These are phyloP conservation scores for Batkoa obscura DNA, from an alignment of 371 early-diverging fungal species.

Conservation along the genomic window DNA sequence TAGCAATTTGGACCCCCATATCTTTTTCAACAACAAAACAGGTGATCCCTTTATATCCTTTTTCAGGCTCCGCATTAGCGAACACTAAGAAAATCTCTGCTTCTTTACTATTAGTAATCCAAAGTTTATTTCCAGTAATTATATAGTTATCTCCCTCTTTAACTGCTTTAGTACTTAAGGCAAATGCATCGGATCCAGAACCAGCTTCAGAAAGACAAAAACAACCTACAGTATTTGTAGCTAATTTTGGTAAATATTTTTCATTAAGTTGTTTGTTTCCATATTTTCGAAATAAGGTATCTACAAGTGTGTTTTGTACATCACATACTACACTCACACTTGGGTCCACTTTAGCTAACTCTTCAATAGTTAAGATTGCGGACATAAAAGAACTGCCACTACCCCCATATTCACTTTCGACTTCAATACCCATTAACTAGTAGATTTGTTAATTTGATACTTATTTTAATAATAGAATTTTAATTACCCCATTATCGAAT, in stretches of 20 bases:
- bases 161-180: slow-evolving; percentile 77
- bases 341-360: slow-evolving; percentile 92
- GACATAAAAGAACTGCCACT: slow-evolving; percentile 77
- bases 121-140: slow-evolving; percentile 85
- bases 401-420: slow-evolving; percentile 61
- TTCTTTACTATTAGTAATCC: slow-evolving; percentile 75
- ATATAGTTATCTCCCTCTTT: slow-evolving; percentile 82
- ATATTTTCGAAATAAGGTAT: slow-evolving; percentile 82
- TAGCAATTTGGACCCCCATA: slow-evolving; percentile 82
- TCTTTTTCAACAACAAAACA: slow-evolving; percentile 90
- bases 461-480: not conserved
- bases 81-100: slow-evolving; percentile 94
- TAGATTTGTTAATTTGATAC: slow-evolving; percentile 1
- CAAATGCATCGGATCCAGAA: slow-evolving; percentile 92
- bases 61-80: slow-evolving; percentile 85
- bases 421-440: slow-evolving; percentile 92
- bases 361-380: slow-evolving; percentile 81
- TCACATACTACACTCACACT: slow-evolving; percentile 83
- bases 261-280: slow-evolving; percentile 52
- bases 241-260: slow-evolving; percentile 66
- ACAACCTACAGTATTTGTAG: slow-evolving; percentile 72
- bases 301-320: slow-evolving; percentile 95
- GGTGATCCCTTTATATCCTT: slow-evolving; percentile 96
- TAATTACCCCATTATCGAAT: slow-evolving; percentile 68
- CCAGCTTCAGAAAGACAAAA: slow-evolving; percentile 90